Evolutionary conservation across 129 eudicot genomes (phyloP), one percentile per base, ranked within the genome.

Genomic region (Flaveria trinervia): DNA sequence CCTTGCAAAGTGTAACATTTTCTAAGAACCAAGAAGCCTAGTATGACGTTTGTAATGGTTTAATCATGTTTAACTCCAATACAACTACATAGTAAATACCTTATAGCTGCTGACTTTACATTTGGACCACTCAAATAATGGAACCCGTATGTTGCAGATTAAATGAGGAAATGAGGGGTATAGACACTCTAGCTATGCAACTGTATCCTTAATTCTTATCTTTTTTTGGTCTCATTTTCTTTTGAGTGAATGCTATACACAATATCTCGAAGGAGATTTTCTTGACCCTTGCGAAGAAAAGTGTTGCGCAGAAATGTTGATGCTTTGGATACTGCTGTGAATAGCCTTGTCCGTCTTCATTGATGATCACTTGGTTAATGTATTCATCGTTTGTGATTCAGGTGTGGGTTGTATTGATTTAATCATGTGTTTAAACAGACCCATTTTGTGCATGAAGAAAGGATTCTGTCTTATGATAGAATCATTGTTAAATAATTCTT

Each of bases 131-230:
- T 45, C 13, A 45, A 60, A 66, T 54, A 36, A 15, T 28, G 13
- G 2, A 39, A 22, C 65, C 55, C 9, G 15, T 69, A 18, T 61
- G 18, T 71, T 82, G 87, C 99, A 95, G 97, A 82, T 85, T 95
- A 64, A 95, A 95, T 66, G 99, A 95, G 81, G 99, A 92, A 79
- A 89, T 89, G 89, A 92, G 90, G 79, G 96, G 91, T 68, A 75
- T 92, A 18, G 94, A 89, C 36, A 72, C 77, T 36, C 83, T 92
- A 57, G 97, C 99, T 17, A 52, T 72, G 57, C 92, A 95, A 74
- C 56, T 92, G 99, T 95, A 92, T 95, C 97, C 99, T 95, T 86
- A 52, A 15, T 41, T 25, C 22, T 18, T 46, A 18, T 5, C n/a
- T n/a, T 36, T 68, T 66, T 66, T 17, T 67, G 15, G 41, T 46